Conservation (phyloP, 1,139 yeast genomes). For the Kodamaea sp. region DNA sequence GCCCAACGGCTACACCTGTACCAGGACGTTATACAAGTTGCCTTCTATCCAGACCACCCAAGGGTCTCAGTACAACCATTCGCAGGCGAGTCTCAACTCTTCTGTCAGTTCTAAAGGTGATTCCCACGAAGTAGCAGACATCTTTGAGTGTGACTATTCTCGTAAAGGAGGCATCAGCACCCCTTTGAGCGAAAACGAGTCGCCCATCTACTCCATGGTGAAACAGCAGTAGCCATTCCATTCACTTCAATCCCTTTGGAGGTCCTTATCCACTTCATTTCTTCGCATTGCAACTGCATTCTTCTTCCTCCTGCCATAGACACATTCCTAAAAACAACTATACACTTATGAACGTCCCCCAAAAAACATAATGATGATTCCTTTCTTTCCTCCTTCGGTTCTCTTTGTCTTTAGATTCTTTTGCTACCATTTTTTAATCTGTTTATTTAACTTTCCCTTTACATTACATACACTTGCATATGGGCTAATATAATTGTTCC, state of each 20-base stretch:
- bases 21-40: constrained; percentile 7
- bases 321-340: too few species aligned
- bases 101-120: constrained; percentile 25
- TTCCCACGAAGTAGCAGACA: constrained; percentile 22
- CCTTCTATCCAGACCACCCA: constrained; percentile 9
- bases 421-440: neutral
- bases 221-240: too few species aligned
- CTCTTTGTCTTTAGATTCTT: neutral
- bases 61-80: constrained; percentile 25
- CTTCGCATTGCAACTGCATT: neutral
- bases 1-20: constrained; percentile 8
- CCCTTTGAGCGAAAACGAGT: constrained; percentile 37
- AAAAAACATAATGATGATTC: neutral
- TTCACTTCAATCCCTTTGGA: too few species aligned
- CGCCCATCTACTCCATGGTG: constrained; percentile 22
- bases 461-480: neutral
- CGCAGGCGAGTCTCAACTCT: constrained; percentile 32
- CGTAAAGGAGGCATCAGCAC: constrained; percentile 29
- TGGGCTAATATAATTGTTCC: neutral
- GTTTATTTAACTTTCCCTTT: neutral
- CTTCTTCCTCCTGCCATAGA: neutral
- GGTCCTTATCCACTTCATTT: neutral
- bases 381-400: neutral
- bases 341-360: neutral
- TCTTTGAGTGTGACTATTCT: constrained; percentile 31